Percentiles rank a stretch among this genome's conserved stretches.
Evolutionary conservation across 208 protist genomes (phyloP).

Genomic region (Endotrypanum monterogeii): DNA sequence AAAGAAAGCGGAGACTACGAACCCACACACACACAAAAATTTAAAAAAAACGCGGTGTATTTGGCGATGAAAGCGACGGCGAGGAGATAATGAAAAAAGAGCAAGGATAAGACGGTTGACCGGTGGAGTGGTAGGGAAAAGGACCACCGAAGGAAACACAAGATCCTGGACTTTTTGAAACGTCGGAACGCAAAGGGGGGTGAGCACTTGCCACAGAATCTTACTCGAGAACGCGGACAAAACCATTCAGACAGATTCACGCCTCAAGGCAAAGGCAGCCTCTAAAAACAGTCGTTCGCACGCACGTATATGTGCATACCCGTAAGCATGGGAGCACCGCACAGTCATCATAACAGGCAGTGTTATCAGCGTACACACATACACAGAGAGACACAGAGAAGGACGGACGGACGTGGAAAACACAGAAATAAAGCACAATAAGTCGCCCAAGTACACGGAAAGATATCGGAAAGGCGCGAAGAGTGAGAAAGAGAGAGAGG

Average conservation of each 20-base stretch:
- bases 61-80: not conserved
- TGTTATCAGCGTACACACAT: not conserved
- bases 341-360: not conserved
- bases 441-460: too few relatives aligned
- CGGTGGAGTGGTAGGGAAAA: not conserved
- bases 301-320: not conserved
- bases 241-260: not conserved
- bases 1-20: not conserved
- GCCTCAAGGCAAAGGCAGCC: not conserved
- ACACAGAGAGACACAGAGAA: not conserved
- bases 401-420: too few relatives aligned
- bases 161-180: not conserved
- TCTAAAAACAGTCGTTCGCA: not conserved
- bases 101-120: not conserved
- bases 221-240: not conserved
- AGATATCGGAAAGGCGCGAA: too few relatives aligned
- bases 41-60: not conserved
- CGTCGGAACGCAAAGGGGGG: not conserved
- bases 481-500: too few relatives aligned
- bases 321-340: constrained; percentile 16
- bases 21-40: not conserved
- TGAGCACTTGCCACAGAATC: not conserved
- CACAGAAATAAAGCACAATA: too few relatives aligned
- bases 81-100: not conserved
- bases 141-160: not conserved